Base-by-base conservation (phyloP, 441 rosid genomes). In the Populus tomentosa region DNA sequence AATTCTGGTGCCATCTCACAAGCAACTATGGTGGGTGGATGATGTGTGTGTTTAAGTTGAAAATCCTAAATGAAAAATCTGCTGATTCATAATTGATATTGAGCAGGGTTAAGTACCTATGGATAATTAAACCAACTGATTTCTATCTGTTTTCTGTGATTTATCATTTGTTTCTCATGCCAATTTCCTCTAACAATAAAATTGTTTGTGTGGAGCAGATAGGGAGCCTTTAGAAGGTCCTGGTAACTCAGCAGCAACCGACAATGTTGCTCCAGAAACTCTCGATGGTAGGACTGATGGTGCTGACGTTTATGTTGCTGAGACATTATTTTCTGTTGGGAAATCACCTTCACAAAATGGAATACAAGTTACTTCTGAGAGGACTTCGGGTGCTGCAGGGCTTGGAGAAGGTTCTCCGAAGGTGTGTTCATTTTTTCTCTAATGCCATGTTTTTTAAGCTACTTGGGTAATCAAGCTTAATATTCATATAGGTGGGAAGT, bases 361-460 rank as follows among this genome's bases (percentile, higher is more conserved):
- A 84, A 72, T 62, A 75, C 79, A 89, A 77, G 84, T 40, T 10
- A 2, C 82, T 79, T 65, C 86, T 42, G 88, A 83, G 75, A 85
- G 80, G 80, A 76, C 77, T 74, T 81, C 81, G 77, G 89, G 85
- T 61, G 90, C 89, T 81, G 85, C 86, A 53, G 98, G 94, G 77
- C 94, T 93, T 86, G 99, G 98, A 67, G 98, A 93, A 84, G 98
- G 98, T 83, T 84, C 91, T 68, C 99, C 98, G 8, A 93, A 97
- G 99, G 99, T 97, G 78, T 75, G 65, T 10, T 5, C 28, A 21
- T 61, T 21, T 21, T 10, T 23, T 21, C 65, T 23, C 65, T 21
- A 9, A 3, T 21, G 28, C 10, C 65, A 9, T 61, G 4, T 61
- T 5, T 61, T 61, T 61, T 46, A 46, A 46, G 56, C 65, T 61